Evolutionary conservation across 176 grass and related monocot species (phyloP).

Genomic region (Neostapfia colusana): DNA sequence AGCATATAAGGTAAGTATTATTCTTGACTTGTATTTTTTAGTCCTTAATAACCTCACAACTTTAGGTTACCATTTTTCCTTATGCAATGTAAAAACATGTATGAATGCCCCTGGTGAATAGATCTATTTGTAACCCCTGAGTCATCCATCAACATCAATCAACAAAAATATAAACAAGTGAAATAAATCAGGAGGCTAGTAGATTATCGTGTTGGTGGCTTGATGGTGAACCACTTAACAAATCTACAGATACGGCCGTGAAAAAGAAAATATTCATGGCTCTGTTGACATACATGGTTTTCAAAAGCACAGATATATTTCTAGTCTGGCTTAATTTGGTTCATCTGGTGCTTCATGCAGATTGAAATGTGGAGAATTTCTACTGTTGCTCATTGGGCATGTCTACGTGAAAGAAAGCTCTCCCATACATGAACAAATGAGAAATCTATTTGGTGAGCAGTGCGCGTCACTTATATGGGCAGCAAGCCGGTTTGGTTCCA

Average conservation of each 20-base stretch:
- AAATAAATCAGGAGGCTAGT: background rate
- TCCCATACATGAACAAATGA: slow-evolving; percentile 82
- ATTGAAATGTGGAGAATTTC: slow-evolving; percentile 93
- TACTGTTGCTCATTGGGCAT: slow-evolving; percentile 79
- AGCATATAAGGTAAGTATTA: slow-evolving; percentile 72
- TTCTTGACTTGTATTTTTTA: slow-evolving; percentile 10
- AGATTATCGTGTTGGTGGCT: background rate
- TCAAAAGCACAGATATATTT: background rate
- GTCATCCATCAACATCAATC: background rate
- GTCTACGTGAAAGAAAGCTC: slow-evolving; percentile 82
- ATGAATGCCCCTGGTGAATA: background rate
- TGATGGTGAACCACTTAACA: background rate
- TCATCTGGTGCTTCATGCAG: slow-evolving; percentile 42
- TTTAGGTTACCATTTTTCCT: background rate
- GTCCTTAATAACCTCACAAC: background rate
- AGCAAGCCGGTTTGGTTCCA: slow-evolving; percentile 89
- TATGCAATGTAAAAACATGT: slow-evolving; percentile 27
- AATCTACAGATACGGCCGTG: background rate
- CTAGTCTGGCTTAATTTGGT: slow-evolving; percentile 4
- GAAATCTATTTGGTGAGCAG: slow-evolving; percentile 65
- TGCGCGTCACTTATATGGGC: slow-evolving; percentile 88
- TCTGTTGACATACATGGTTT: background rate
- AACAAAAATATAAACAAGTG: background rate
- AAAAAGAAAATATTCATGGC: background rate
- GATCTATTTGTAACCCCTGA: background rate